Evolutionary conservation across 805 yeast species (phyloP), one percentile per base, ranked within the genome.

Genomic region (Saccharomycopsis amapae): DNA sequence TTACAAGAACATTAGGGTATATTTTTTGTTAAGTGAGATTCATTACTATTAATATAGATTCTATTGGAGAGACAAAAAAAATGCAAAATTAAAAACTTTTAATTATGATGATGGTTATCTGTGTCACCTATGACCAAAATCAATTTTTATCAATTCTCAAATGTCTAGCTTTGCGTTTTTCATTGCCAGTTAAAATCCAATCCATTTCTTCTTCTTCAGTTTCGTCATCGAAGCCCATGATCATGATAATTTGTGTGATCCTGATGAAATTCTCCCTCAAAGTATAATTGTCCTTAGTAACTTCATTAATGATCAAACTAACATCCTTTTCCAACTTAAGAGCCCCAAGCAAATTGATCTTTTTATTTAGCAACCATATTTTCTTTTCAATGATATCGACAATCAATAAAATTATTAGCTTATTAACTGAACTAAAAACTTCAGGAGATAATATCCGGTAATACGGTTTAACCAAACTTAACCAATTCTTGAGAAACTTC

Each of bases 131-230:
- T n/a, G n/a, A n/a, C n/a, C n/a, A n/a, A n/a, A n/a, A n/a, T n/a
- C n/a, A n/a, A n/a, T n/a, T n/a, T n/a, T 25, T 25, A 62, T 65
- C 47, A 63, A 66, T 43, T 56, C 88, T 69, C 48, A 79, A 66
- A 9, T 67, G 60, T 55, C 88, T 71, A 10, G 82, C 79, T 46
- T 70, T 73, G 40, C 72, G 72, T 53, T 93, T 71, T 55, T 89
- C 96, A 36, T 72, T 75, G 2, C 87, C 86, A 7, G 86, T 79
- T 52, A 89, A 65, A 1, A 81, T 80, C 96, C 96, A 88, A 32
- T 71, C 72, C 45, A 71, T 66, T 2, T 64, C 44, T 2, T 32
- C 48, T 19, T 37, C 45, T 1, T 45, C 45, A 13, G 28, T 44
- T 13, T 30, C 54, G 22, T 45, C 45, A 23, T 51, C 54, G 64